Conservation (phyloP, 352 stramenopile genomes). For the Pythium pyrilobum region DNA sequence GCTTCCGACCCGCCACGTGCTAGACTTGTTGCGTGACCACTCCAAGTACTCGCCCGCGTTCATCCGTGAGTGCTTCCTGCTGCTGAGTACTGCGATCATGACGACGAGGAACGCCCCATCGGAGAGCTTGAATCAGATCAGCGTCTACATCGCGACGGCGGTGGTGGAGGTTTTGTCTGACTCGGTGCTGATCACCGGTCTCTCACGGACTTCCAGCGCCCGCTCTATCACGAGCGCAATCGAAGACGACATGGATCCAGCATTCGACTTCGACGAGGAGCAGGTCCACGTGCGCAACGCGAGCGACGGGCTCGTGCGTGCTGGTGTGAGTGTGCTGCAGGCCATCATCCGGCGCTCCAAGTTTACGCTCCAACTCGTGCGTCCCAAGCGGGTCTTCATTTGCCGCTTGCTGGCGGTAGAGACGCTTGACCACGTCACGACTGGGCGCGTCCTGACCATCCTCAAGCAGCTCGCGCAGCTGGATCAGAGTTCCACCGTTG, state of each 20-base stretch:
- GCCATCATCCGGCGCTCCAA: slow-evolving; percentile 65
- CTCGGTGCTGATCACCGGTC: slow-evolving; percentile 39
- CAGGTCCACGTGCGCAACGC: slow-evolving; percentile 53
- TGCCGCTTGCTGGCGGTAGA: slow-evolving; percentile 66
- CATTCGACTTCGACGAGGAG: slow-evolving; percentile 52
- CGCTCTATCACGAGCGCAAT: neutral
- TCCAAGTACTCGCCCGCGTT: slow-evolving; percentile 39
- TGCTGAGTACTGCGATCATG: slow-evolving; percentile 67
- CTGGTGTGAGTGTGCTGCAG: slow-evolving; percentile 64
- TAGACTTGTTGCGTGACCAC: slow-evolving; percentile 59
- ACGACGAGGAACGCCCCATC: slow-evolving; percentile 60
- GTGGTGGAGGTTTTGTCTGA: slow-evolving; percentile 62
- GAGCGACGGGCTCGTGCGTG: slow-evolving; percentile 60
- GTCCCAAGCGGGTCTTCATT: slow-evolving; percentile 67
- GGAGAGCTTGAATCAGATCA: slow-evolving; percentile 56
- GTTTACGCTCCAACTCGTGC: slow-evolving; percentile 55
- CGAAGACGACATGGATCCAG: slow-evolving; percentile 29
- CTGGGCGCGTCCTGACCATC: slow-evolving; percentile 53
- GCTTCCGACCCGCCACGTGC: slow-evolving; percentile 49
- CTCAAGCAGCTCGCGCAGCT: slow-evolving; percentile 59
- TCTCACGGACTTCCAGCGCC: slow-evolving; percentile 27
- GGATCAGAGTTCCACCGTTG: slow-evolving; percentile 17
- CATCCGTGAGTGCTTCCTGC: slow-evolving; percentile 68
- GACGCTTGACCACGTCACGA: slow-evolving; percentile 70
- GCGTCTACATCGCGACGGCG: slow-evolving; percentile 33